Evolutionary conservation across 306 rosid species (phyloP).

Genomic region (Crataegus laevigata): DNA sequence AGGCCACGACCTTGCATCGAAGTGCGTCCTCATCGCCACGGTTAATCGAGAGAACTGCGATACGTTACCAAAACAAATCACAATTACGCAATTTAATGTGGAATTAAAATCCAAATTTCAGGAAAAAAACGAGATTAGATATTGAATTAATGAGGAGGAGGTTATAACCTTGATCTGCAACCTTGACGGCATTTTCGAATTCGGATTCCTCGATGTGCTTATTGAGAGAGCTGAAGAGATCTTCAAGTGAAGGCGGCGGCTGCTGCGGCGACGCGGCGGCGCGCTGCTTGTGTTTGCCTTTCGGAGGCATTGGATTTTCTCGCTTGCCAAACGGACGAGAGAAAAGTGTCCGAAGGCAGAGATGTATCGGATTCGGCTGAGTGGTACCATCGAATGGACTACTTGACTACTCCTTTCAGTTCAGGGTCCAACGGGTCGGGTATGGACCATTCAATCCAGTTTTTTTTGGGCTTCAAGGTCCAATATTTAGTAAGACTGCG

Average conservation of each 20-base stretch:
- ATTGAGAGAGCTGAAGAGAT: constrained; percentile 71
- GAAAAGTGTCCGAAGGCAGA: background rate
- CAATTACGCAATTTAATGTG: background rate
- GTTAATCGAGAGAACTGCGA: constrained; percentile 58
- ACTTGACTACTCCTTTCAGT: background rate
- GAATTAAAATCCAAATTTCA: background rate
- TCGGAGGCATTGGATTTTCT: constrained; percentile 71
- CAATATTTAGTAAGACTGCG: background rate
- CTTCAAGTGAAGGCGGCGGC: constrained; percentile 71
- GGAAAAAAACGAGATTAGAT: background rate
- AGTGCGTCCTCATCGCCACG: constrained; percentile 79
- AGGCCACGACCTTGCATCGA: constrained; percentile 76
- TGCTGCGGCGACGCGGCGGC: constrained; percentile 39
- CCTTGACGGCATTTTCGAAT: constrained; percentile 59
- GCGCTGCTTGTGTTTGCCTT: constrained; percentile 48
- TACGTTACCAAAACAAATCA: background rate
- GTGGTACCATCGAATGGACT: background rate
- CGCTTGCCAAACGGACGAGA: constrained; percentile 16
- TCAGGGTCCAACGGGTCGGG: background rate
- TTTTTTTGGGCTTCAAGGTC: background rate
- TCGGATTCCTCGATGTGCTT: constrained; percentile 57
- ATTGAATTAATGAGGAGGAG: background rate
- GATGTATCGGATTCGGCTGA: background rate
- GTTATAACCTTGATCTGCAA: constrained; percentile 77
- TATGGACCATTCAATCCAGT: background rate